phyloP scores from a whole-genome alignment of 129 eudicot genomes.

The Erigeron canadensis region DNA sequence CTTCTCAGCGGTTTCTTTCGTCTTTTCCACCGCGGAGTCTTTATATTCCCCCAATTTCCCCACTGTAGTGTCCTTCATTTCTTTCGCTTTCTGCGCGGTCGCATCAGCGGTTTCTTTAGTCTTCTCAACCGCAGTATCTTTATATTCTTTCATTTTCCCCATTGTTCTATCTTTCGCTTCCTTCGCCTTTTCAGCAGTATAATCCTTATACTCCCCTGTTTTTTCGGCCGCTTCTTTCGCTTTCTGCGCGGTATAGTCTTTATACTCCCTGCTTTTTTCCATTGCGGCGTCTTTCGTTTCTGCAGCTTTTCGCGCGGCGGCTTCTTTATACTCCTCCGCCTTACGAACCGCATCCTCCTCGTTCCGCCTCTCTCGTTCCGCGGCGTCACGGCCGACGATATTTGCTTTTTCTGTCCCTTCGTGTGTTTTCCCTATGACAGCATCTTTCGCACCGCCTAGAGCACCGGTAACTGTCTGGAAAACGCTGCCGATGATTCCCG shows the following conservation, averaged over 20 bases:
- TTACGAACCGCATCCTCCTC: conserved; percentile 5
- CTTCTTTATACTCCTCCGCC: conserved; percentile 23
- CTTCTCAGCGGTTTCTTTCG: neutral
- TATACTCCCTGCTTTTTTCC: conserved; percentile 23
- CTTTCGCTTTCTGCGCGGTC: conserved; percentile 12
- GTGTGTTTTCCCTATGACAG: conserved; percentile 47
- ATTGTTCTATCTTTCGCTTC: conserved; percentile 26
- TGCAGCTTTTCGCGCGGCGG: conserved; percentile 19
- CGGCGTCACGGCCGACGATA: conserved; percentile 20
- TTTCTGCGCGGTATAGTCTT: conserved; percentile 10
- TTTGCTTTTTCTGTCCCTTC: conserved; percentile 34
- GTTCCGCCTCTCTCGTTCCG: conserved; percentile 26
- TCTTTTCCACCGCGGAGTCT: conserved; percentile 18
- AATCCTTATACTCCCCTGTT: neutral
- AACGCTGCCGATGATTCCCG: conserved; percentile 47
- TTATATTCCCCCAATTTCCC: conserved; percentile 21
- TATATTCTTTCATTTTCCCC: conserved; percentile 27
- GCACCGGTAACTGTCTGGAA: conserved; percentile 52
- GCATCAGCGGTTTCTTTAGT: conserved; percentile 31
- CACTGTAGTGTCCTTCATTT: conserved; percentile 17
- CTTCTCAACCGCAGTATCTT: conserved; percentile 31
- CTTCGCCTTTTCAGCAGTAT: neutral
- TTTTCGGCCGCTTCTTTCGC: neutral
- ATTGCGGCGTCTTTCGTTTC: conserved; percentile 21
- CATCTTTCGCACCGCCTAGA: conserved; percentile 61